phyloP scores from a whole-genome alignment of 2,329 filamentous ascomycete species.

The Aspergillus aculeatinus region DNA sequence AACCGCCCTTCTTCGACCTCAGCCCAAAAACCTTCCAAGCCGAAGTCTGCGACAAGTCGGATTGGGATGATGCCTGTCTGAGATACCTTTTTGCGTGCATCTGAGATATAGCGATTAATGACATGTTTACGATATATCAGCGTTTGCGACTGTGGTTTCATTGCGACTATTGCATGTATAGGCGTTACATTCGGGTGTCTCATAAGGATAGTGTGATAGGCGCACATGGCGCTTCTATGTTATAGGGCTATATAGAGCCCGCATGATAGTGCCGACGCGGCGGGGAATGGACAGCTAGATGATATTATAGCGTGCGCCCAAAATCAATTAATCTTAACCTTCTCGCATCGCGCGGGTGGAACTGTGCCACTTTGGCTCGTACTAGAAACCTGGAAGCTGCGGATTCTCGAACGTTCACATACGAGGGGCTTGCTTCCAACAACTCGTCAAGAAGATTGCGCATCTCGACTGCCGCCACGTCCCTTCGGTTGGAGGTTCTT shows the following conservation, averaged over 20 bases:
- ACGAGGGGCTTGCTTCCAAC: slow-evolving; percentile 47
- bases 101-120: slow-evolving; percentile 10
- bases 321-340: slow-evolving; percentile 56
- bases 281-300: slow-evolving; percentile 1
- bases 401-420: slow-evolving; percentile 52
- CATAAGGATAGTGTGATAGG: slow-evolving; percentile 2
- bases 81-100: slow-evolving; percentile 12
- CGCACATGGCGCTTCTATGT: background rate
- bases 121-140: slow-evolving; percentile 11
- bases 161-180: slow-evolving; percentile 18
- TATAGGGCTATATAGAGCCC: slow-evolving; percentile 13
- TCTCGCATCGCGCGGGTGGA: slow-evolving; percentile 55
- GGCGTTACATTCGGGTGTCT: slow-evolving; percentile 15
- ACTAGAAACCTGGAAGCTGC: slow-evolving; percentile 55
- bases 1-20: slow-evolving; percentile 22
- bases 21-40: slow-evolving; percentile 26
- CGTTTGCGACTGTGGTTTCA: slow-evolving; percentile 1
- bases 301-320: slow-evolving; percentile 40
- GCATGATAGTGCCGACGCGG: background rate
- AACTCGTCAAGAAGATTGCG: slow-evolving; percentile 49
- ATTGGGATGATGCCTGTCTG: slow-evolving; percentile 44
- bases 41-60: slow-evolving; percentile 27
- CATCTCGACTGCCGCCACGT: slow-evolving; percentile 50
- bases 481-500: slow-evolving; percentile 43
- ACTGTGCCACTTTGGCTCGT: slow-evolving; percentile 56